phyloP scores from a whole-genome alignment of 2,329 filamentous ascomycete genomes.

The Corinectria fuckeliana region DNA sequence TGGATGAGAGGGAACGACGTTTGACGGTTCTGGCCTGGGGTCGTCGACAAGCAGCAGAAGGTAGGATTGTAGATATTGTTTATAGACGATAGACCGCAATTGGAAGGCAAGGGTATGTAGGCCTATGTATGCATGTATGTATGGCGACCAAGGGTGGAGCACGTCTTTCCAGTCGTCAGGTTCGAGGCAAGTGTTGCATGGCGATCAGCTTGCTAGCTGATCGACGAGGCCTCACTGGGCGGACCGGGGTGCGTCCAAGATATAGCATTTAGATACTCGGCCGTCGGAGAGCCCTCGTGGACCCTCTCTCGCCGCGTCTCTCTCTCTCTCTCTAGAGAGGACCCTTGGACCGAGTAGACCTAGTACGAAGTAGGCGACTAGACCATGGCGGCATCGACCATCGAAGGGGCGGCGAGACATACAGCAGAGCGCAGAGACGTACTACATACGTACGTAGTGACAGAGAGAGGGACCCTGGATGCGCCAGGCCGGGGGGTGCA shows the following conservation, averaged over 20 bases:
- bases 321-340: neutral
- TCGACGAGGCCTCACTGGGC: constrained; percentile 24
- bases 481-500: neutral
- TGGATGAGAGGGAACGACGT: constrained; percentile 7
- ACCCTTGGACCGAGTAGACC: neutral
- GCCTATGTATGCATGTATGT: constrained; percentile 32
- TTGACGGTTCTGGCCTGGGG: neutral
- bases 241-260: constrained; percentile 23
- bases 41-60: constrained; percentile 14
- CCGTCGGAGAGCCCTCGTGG: constrained; percentile 1
- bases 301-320: neutral
- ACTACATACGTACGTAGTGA: no score
- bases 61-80: neutral
- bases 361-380: neutral
- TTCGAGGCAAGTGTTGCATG: constrained; percentile 40
- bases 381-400: neutral
- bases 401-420: no score
- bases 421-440: no score
- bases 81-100: neutral
- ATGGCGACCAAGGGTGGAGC: constrained; percentile 35
- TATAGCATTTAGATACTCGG: constrained; percentile 21
- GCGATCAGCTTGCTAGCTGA: constrained; percentile 38
- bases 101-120: neutral
- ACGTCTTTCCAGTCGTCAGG: constrained; percentile 9
- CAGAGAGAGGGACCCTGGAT: neutral